Evolutionary conservation across 192 early-diverging fungal species (phyloP), one percentile per base, ranked within the genome.

Genomic region (Dimargaris xerosporica): DNA sequence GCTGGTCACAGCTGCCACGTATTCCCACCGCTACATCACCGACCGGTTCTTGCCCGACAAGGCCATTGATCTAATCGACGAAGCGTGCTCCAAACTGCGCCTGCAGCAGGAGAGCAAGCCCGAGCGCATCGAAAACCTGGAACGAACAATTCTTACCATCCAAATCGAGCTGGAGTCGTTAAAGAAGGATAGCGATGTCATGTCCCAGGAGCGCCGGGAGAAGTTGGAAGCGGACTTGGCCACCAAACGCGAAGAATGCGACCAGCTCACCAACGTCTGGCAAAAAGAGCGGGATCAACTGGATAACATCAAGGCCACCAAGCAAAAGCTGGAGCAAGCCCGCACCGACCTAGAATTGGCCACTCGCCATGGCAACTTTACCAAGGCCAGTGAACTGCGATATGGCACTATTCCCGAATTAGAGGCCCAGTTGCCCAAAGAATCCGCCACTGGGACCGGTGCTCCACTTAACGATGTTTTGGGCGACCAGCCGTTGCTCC

Each of bases 41-140:
- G 79, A 80, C 71, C 78, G 88, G 16, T 81, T 84, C 70, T 75
- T 85, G 21, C 88, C 88, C 9, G 88, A 90, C 71, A 88, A 88
- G 66, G 82, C 88, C 55, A 84, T 90, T 58, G 88, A 90, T 44
- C 70, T 90, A 25, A 79, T 96, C 53, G 96, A 99, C 70, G 94
- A 99, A 75, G 93, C 94, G 1, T 93, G 90, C 70, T 93, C 96
- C 16, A 91, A 93, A 71, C 85, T 84, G 2, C 86, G 93, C 31
- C 93, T 99, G 10, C 94, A 99, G 71, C 79, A 95, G 17, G 96
- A 99, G 67, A 89, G 91, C 12, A 88, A 94, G 67, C 96, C 96
- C 5, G 96, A 99, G 76, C 74, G 82, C 60, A 97, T 99, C 53
- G 96, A 99, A 72, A 78, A 85, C 2, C 78, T 99, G n/a, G 93